Conservation (phyloP, 495 filamentous ascomycete species). For the Podospora australis region DNA sequence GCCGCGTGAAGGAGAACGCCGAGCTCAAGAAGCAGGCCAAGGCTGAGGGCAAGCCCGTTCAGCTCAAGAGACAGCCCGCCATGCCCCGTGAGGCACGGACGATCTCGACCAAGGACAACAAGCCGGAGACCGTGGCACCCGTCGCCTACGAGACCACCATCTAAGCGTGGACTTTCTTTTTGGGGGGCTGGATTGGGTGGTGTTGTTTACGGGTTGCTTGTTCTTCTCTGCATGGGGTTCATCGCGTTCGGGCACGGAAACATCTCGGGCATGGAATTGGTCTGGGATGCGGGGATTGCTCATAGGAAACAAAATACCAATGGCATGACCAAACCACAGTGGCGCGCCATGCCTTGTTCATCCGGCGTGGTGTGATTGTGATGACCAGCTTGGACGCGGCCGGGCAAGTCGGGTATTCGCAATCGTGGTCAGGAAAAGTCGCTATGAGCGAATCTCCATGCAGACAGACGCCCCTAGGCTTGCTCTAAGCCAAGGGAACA, state of each 20-base stretch:
- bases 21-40: slow-evolving; percentile 87
- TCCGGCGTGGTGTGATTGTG: slow-evolving; percentile 12
- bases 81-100: slow-evolving; percentile 73
- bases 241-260: slow-evolving; percentile 35
- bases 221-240: slow-evolving; percentile 34
- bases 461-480: slow-evolving; percentile 6
- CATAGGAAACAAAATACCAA: slow-evolving; percentile 38
- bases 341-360: slow-evolving; percentile 10
- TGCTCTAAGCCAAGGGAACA: not conserved
- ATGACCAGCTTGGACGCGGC: slow-evolving; percentile 4
- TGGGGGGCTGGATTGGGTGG: slow-evolving; percentile 16
- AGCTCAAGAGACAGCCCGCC: slow-evolving; percentile 39
- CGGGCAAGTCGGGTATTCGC: not conserved
- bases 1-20: slow-evolving; percentile 92
- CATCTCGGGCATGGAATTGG: slow-evolving; percentile 31
- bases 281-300: slow-evolving; percentile 34
- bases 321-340: slow-evolving; percentile 26
- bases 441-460: not conserved
- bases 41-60: slow-evolving; percentile 59
- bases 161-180: slow-evolving; percentile 45
- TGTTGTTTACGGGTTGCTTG: slow-evolving; percentile 28
- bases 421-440: not conserved
- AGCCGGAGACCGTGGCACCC: slow-evolving; percentile 84
- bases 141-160: slow-evolving; percentile 98
- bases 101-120: slow-evolving; percentile 66